phyloP scores from a whole-genome alignment of 2,329 filamentous ascomycete genomes.

The Ascochyta koolunga region DNA sequence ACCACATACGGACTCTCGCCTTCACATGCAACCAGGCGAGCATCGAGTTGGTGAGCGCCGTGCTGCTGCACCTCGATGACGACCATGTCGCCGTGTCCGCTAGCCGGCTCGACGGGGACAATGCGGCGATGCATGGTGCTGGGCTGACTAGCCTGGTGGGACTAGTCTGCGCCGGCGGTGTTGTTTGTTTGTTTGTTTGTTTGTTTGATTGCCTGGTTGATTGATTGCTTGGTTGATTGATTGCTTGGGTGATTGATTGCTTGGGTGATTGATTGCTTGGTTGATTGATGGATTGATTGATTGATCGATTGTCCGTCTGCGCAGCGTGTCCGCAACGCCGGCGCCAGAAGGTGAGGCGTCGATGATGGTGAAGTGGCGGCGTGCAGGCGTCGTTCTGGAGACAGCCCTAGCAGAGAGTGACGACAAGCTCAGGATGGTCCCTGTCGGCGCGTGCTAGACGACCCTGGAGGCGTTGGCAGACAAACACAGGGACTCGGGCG shows the following conservation, averaged over 20 bases:
- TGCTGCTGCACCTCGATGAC: conserved; percentile 65
- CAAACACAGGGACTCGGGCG: conserved; percentile 14
- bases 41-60: conserved; percentile 61
- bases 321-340: background rate
- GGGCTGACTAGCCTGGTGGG: background rate
- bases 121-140: conserved; percentile 25
- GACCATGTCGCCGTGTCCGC: conserved; percentile 59
- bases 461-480: conserved; percentile 10
- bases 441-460: conserved; percentile 4
- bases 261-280: no score
- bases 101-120: conserved; percentile 65
- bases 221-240: no score
- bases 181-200: background rate
- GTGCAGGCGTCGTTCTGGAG: background rate
- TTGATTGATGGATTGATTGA: no score
- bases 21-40: conserved; percentile 73
- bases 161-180: background rate
- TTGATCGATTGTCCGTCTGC: no score
- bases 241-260: background rate
- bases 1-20: conserved; percentile 65
- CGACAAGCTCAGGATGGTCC: conserved; percentile 16
- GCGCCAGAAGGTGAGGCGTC: conserved; percentile 11
- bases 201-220: background rate
- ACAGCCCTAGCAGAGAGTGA: conserved; percentile 5
- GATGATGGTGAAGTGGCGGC: conserved; percentile 17